These are phyloP conservation scores for Acorus gramineus DNA, from an alignment of 106 monocot genomes.

Conservation along the genomic window DNA sequence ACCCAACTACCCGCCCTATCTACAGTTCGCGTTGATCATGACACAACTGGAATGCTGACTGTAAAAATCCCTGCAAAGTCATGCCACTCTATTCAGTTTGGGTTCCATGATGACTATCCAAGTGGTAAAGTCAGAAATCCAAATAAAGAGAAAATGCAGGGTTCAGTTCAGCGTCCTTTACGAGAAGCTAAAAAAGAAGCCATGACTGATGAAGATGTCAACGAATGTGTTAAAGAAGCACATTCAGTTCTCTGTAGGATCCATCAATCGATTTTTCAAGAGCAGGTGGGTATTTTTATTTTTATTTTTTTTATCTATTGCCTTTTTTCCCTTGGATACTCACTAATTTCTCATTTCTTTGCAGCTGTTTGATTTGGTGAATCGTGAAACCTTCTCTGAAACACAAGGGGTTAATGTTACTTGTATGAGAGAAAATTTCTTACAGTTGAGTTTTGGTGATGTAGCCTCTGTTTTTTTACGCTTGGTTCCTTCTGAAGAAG, in stretches of 20 bases:
- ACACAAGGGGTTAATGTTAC: constrained; percentile 66
- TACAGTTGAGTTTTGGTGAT: constrained; percentile 71
- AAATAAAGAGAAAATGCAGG: constrained; percentile 22
- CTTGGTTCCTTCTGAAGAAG: constrained; percentile 30
- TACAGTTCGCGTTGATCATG: constrained; percentile 61
- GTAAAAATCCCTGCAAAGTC: constrained; percentile 65
- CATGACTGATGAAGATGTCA: constrained; percentile 44
- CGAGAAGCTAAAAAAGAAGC: constrained; percentile 27
- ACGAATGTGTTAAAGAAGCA: constrained; percentile 41
- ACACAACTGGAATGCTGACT: constrained; percentile 55
- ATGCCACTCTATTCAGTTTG: constrained; percentile 39
- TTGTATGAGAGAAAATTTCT: constrained; percentile 65
- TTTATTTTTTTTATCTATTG: constrained; percentile 5
- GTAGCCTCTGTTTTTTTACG: constrained; percentile 55
- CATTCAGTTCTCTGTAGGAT: constrained; percentile 79
- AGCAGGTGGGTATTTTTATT: constrained; percentile 39
- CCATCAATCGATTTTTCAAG: constrained; percentile 82
- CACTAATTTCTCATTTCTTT: constrained; percentile 1
- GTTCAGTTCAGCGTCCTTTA: constrained; percentile 6
- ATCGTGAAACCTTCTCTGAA: constrained; percentile 42
- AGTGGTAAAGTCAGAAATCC: constrained; percentile 13
- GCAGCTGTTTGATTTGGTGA: constrained; percentile 87
- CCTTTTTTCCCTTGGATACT: constrained; percentile 2
- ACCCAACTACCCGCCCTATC: constrained; percentile 35
- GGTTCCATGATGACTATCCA: constrained; percentile 29